phyloP scores from a whole-genome alignment of 192 early-diverging fungal species.

The Entomortierella parvispora region DNA sequence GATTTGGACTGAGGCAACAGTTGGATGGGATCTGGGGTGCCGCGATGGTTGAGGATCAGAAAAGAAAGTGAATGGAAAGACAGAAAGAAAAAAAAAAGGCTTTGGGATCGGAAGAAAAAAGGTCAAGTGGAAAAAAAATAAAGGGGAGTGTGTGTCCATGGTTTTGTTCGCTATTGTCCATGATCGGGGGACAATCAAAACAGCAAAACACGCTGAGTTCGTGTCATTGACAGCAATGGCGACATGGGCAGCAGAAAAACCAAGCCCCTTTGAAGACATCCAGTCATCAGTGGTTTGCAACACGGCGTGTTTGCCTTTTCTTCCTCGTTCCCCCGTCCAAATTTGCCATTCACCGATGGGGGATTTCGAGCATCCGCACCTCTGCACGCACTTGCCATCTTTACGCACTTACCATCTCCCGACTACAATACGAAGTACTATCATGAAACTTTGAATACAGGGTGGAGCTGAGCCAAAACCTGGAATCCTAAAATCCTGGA shows the following conservation, averaged over 20 bases:
- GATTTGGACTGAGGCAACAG: too few relatives aligned
- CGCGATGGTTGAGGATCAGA: too few relatives aligned
- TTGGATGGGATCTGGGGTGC: too few relatives aligned
- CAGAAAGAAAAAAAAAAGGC: not conserved
- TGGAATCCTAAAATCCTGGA: too few relatives aligned
- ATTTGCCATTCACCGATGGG: not conserved
- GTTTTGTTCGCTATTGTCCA: not conserved
- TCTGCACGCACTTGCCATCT: too few relatives aligned
- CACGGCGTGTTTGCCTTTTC: conserved; percentile 4
- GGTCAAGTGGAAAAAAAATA: not conserved
- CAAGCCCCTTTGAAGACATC: not conserved
- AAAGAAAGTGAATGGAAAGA: not conserved
- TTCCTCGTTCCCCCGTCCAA: not conserved
- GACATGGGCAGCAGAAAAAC: not conserved
- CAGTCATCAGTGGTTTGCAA: not conserved
- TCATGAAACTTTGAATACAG: too few relatives aligned
- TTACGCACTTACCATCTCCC: too few relatives aligned
- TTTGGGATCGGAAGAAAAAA: not conserved
- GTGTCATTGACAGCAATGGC: too few relatives aligned
- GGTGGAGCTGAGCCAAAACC: too few relatives aligned
- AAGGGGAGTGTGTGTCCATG: not conserved
- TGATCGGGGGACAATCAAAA: conserved; percentile 1
- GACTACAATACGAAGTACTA: too few relatives aligned
- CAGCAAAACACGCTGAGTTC: conserved; percentile 9
- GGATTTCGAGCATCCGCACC: too few relatives aligned